phyloP scores from a whole-genome alignment of 495 filamentous ascomycete genomes.

The Penicillium robsamsonii region DNA sequence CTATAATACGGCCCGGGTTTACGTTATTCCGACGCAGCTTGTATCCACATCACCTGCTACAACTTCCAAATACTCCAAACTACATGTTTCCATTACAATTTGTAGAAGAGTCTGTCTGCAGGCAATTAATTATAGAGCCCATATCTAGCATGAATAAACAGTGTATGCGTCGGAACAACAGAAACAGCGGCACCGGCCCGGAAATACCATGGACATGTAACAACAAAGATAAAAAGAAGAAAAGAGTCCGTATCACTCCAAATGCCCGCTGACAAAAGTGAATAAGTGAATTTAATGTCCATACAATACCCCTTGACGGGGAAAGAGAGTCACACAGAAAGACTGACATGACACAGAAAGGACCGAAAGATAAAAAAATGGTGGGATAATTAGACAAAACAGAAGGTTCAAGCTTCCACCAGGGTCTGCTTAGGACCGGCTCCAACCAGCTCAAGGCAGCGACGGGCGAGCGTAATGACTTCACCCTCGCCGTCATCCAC shows the following conservation, averaged over 20 bases:
- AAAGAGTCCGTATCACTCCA: slow-evolving; percentile 33
- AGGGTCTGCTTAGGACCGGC: slow-evolving; percentile 56
- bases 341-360: slow-evolving; percentile 13
- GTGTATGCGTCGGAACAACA: slow-evolving; percentile 34
- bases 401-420: slow-evolving; percentile 49
- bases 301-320: slow-evolving; percentile 30
- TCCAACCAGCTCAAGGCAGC: slow-evolving; percentile 83
- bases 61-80: neutral
- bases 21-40: slow-evolving; percentile 19
- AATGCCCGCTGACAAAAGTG: slow-evolving; percentile 39
- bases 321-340: slow-evolving; percentile 14
- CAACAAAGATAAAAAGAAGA: slow-evolving; percentile 13
- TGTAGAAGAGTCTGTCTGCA: neutral
- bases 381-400: neutral
- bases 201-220: slow-evolving; percentile 23
- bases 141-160: slow-evolving; percentile 37
- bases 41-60: neutral
- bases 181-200: slow-evolving; percentile 25
- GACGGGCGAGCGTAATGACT: slow-evolving; percentile 85
- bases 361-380: slow-evolving; percentile 20
- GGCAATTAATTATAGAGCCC: slow-evolving; percentile 31
- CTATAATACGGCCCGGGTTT: slow-evolving; percentile 15
- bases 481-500: slow-evolving; percentile 92
- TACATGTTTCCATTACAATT: neutral
- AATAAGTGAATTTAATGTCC: slow-evolving; percentile 36